Base-by-base conservation (phyloP, 345 rosid genomes). In the Ceriops decandra region DNA sequence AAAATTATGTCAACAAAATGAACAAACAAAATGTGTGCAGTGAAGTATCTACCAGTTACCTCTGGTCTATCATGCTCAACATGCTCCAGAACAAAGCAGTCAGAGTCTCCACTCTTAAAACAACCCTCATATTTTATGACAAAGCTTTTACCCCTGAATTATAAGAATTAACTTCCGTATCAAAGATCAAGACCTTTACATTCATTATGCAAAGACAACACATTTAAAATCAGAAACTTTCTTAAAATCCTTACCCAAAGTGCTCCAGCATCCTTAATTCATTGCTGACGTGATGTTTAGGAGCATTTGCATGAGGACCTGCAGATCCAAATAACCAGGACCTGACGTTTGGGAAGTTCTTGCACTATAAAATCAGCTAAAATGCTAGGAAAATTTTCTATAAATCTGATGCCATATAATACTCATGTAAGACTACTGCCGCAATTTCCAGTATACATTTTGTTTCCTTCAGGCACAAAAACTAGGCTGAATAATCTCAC, bases 31-130 rank as follows among this genome's bases (percentile, higher is more conserved):
- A 16, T 9, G 35, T 51, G 49, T 20, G 38, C 46, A 38, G 38
- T 57, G 31, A 73, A 57, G 62, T 21, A 61, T 61, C 31, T 31
- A 27, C 68, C 32, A 61, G 32, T 72, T 82, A 81, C 90, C 91
- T 95, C 99, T 9, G 98, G 98, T 74, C 97, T 90, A 67, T 95
- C 98, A 86, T 95, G 97, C 57, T 88, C 84, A 68, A 90, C 91
- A 74, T 90, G 90, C 86, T 90, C 90, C 71, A 95, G 84, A 67
- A 95, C 89, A 74, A 95, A 87, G 83, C 98, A 92, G 65, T 85
- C 96, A 7, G 88, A 85, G 74, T 79, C 76, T 64, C 76, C 90
- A 75, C 81, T 84, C 86, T 87, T 92, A 74, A 95, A 71, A 77
- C 87, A 80, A 52, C 97, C 98, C 72, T 87, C 91, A 77, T 81